Evolutionary conservation across 345 rosid genomes (phyloP).

Genomic region (Moricandia arvensis): DNA sequence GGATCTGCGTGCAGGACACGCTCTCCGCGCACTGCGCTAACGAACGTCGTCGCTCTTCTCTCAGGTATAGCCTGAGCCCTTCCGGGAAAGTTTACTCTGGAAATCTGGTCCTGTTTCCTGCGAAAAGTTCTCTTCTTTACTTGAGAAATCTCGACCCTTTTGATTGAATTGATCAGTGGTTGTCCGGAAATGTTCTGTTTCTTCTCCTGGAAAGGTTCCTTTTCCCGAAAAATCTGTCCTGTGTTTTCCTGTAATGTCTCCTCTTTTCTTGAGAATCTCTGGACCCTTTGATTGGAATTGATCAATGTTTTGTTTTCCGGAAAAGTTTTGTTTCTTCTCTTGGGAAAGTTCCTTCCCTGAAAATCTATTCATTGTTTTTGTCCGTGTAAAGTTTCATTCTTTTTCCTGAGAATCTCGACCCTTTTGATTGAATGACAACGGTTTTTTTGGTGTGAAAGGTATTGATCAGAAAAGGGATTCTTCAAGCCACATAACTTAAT

Average conservation of each 20-base stretch:
- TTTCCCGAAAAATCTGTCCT: too few species aligned
- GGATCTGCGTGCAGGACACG: slow-evolving; percentile 85
- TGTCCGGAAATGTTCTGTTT: too few species aligned
- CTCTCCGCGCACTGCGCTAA: slow-evolving; percentile 88
- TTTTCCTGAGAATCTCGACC: neutral
- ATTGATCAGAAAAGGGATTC: slow-evolving; percentile 85
- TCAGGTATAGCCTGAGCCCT: slow-evolving; percentile 50
- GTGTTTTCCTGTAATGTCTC: too few species aligned
- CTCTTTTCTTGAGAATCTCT: neutral
- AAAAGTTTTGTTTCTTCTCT: too few species aligned
- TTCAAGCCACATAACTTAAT: slow-evolving; percentile 87
- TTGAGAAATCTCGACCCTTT: too few species aligned
- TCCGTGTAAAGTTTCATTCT: neutral
- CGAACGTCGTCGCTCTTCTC: slow-evolving; percentile 86
- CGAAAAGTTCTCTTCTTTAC: neutral
- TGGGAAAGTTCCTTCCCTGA: neutral
- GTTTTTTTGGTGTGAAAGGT: slow-evolving; percentile 47
- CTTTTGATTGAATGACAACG: neutral
- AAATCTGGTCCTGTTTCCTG: too few species aligned
- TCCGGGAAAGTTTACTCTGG: neutral
- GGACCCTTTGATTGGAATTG: neutral
- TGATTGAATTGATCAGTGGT: too few species aligned
- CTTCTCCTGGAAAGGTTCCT: too few species aligned
- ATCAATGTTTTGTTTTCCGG: neutral
- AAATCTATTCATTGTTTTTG: neutral